Base-by-base conservation (phyloP, 306 rosid species). In the Quercus dentata region DNA sequence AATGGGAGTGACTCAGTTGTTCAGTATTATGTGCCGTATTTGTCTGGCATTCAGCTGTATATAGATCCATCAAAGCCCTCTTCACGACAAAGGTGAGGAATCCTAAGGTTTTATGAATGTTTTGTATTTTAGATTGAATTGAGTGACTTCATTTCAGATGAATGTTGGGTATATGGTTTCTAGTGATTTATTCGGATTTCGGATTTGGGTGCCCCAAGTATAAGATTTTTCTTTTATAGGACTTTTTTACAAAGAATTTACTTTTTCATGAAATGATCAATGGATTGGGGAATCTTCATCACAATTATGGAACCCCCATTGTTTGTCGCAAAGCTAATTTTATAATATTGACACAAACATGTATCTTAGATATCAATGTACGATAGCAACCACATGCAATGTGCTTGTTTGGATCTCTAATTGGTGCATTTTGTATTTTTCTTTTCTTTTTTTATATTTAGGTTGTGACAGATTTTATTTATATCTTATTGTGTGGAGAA, bases 11-110 rank as follows among this genome's bases (percentile, higher is more conserved):
- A 92, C 81, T 91, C 97, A 6, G 98, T 94, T 21, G 82, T 89
- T 20, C 98, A 94, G 89, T 94, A 92, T 83, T 94, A 90, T 62
- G 95, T 90, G 70, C 97, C 92, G 7, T 92, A 89, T 76, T 88
- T 94, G 89, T 94, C 98, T 62, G 98, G 89, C 75, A 92, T 94
- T 83, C 97, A 94, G 86, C 90, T 94, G 30, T 94, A 89, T 77
- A 73, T 87, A 0, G 91, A 94, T 75, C 94, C 95, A n/a, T 81
- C 90, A 17, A 94, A 88, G 78, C 83, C 93, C 35, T 87, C 86
- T n/a, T 31, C 89, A 2, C 76, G 73, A 77, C 83, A 86, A 81
- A 89, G 97, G 97, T 91, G 69, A 83, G 86, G 61, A 8, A 63
- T 79, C 19, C 21, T 71, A 23, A 6, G 4, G 21, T 15, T 25